Evolutionary conservation across 2,329 filamentous ascomycete species (phyloP), one percentile per base, ranked within the genome.

Genomic region (Phialophora expanda): DNA sequence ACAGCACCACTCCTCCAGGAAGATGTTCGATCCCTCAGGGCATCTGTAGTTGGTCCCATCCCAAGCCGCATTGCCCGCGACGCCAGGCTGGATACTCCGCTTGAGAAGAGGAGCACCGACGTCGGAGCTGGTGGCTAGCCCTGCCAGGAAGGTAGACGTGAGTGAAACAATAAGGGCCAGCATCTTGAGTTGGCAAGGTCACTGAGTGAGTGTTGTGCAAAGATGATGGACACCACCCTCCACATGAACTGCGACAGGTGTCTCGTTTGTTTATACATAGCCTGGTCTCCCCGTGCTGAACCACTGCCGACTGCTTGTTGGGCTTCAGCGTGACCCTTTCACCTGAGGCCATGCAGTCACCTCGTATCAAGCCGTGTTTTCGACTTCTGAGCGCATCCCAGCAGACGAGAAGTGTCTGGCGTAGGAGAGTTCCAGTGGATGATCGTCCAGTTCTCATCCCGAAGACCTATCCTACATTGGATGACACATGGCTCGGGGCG

Each of bases 41-140:
- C 57, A 60, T 28, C 46, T 60, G 24, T 28, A 60, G 11, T 17
- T 48, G 41, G 20, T 60, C 4, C 57, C 57, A 28, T 60, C 57
- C 57, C 57, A 60, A 20, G 24, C 41, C 20, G 57, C 57, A 32
- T 60, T 60, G 34, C 38, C 22, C n/a, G 57, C 57, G 20, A 60
- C 2, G 24, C 57, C 57, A 28, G 57, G 57, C 46, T 50, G 57
- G 9, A 32, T 9, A 28, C 32, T 46, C 17, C 57, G 57, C 28
- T 60, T 60, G 8, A 22, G 12, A 11, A 60, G 57, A 26, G 24
- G 20, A n/a, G 3, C 7, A 28, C 28, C 53, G 3, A 51, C 48
- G 14, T 14, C 20, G 9, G 48, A 24, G 48, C 20, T 5, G 3
- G 24, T 51, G 48, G 48, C 48, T 51, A 28, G 24, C 2, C 20